Base-by-base conservation (phyloP, 768 basidiomycete genomes). In the Collybiopsis luxurians region DNA sequence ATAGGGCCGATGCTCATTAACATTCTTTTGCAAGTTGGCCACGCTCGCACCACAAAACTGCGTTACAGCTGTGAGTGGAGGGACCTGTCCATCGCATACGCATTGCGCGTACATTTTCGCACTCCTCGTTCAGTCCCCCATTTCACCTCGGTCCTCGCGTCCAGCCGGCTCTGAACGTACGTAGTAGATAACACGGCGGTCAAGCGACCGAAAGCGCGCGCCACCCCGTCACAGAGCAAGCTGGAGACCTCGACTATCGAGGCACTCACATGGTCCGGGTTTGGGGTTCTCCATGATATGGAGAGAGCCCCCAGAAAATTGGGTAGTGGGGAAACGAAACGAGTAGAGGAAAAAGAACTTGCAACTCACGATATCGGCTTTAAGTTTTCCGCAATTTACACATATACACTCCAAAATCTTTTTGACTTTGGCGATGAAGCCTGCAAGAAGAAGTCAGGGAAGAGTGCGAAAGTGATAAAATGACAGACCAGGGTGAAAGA, bases 281-380 rank as follows among this genome's bases (percentile, higher is more conserved):
- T 92, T 88, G 90, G 90, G 90, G 91, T 92, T 93, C 92, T 80
- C 90, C 90, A 84, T 83, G 76, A 24, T 82, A 77, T 80, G 90
- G 90, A 90, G 90, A 93, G 91, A 92, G 90, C 92, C 92, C 91
- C 90, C 87, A 92, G 92, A 93, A 93, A 92, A 89, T 90, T 89
- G 88, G 91, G 86, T 86, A 80, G 86, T 85, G 86, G 87, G 79
- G 88, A 89, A 88, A 88, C 89, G 85, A 91, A 92, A 90, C 89
- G 89, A 92, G 89, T 84, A 85, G 83, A 85, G 83, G 84, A 84
- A 85, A n/a, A n/a, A 76, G 71, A 75, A 84, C 81, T 76, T 76
- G 71, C 76, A 73, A 93, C 95, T 92, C 86, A 97, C 95, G 81
- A 87, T 87, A 76, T 98, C 93, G 61, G 91, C 92, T 81, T 97